Evolutionary conservation across 805 yeast species (phyloP).

Genomic region (Candida cerambycidarum): DNA sequence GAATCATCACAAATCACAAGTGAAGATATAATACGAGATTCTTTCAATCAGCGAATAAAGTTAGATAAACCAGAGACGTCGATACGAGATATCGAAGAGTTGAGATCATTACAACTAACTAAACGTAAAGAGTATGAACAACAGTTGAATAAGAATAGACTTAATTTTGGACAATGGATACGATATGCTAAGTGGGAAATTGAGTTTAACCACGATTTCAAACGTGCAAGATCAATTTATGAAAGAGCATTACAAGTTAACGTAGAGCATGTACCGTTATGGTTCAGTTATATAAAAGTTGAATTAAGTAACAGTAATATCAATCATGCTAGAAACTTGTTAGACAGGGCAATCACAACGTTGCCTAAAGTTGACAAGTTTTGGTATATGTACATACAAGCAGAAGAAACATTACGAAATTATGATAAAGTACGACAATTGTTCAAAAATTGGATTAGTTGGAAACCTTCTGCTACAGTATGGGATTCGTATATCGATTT

Average conservation of each 20-base stretch:
- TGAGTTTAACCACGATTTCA: conserved; percentile 68
- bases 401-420: conserved; percentile 78
- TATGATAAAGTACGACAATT: conserved; percentile 59
- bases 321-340: conserved; percentile 84
- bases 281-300: conserved; percentile 79
- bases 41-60: conserved; percentile 26
- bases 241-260: conserved; percentile 85
- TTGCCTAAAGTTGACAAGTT: conserved; percentile 81
- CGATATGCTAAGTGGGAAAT: conserved; percentile 88
- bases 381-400: conserved; percentile 80
- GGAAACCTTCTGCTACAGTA: conserved; percentile 68
- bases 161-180: conserved; percentile 85
- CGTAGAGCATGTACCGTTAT: conserved; percentile 71
- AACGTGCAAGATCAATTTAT: conserved; percentile 80
- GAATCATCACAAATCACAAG: conserved; percentile 30
- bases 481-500: conserved; percentile 76
- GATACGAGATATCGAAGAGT: conserved; percentile 75
- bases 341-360: conserved; percentile 72
- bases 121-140: conserved; percentile 82
- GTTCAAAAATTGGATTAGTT: conserved; percentile 76
- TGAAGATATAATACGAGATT: conserved; percentile 36
- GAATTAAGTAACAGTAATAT: conserved; percentile 72
- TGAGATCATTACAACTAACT: conserved; percentile 69
- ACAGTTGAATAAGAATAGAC: conserved; percentile 80
- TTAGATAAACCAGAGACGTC: conserved; percentile 32